Percentiles rank a stretch among this genome's conserved stretches.
Evolutionary conservation across 257 asterid genomes (phyloP).

Genomic region (Solanum raphanifolium): DNA sequence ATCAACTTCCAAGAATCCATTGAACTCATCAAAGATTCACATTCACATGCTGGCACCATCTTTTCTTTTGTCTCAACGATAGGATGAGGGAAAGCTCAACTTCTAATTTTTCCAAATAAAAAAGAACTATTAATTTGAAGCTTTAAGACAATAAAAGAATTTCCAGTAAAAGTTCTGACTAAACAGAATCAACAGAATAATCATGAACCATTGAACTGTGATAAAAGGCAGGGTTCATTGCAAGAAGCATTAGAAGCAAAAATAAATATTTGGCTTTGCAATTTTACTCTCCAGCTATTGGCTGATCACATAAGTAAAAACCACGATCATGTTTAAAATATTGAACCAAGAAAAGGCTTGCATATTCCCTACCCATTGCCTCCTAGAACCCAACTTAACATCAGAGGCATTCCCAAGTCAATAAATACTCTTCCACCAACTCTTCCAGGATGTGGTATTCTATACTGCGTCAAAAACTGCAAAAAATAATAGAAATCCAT

Average conservation of each 20-base stretch:
- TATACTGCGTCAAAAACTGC: constrained; percentile 71
- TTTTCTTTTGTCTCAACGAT: not conserved
- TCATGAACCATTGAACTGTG: not conserved
- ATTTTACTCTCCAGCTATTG: not conserved
- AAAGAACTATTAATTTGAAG: not conserved
- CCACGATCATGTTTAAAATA: not conserved
- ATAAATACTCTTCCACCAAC: constrained; percentile 86
- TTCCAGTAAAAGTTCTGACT: not conserved
- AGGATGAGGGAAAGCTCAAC: not conserved
- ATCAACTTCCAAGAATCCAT: not conserved
- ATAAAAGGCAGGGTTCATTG: not conserved
- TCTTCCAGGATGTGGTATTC: constrained; percentile 97
- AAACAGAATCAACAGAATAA: not conserved
- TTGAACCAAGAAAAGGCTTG: not conserved
- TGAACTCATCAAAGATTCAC: not conserved
- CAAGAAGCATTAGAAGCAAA: not conserved
- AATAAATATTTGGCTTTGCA: not conserved
- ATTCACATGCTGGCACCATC: not conserved
- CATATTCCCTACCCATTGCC: constrained; percentile 76
- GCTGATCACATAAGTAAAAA: not conserved
- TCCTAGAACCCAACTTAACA: constrained; percentile 96
- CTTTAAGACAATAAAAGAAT: not conserved
- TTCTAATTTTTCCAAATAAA: not conserved
- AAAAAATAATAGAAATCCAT: not conserved
- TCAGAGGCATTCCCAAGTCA: constrained; percentile 82